Conservation (phyloP, 75 land plant species). For the Larix kaempferi region DNA sequence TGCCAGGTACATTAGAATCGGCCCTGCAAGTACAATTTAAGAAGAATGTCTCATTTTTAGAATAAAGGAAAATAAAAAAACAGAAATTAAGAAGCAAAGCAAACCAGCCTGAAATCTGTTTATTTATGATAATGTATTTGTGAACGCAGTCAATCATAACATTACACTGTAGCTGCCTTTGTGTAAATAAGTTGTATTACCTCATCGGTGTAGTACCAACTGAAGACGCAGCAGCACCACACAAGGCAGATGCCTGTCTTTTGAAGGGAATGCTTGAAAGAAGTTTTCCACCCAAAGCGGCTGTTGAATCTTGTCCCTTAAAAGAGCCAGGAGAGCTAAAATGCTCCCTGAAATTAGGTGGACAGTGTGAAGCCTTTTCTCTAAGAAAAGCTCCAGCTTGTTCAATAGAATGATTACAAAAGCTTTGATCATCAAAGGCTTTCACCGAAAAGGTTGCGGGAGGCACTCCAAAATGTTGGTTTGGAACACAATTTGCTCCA, state of each 20-base stretch:
- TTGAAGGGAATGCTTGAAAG: neutral
- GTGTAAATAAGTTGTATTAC: neutral
- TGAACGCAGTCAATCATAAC: neutral
- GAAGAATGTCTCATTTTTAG: neutral
- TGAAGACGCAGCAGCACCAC: neutral
- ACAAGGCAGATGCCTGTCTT: slow-evolving; percentile 1
- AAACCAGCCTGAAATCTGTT: too few species aligned
- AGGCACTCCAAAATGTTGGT: slow-evolving; percentile 8
- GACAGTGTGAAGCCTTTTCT: neutral
- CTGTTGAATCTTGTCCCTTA: neutral
- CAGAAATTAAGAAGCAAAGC: neutral
- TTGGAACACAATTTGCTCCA: slow-evolving; percentile 3
- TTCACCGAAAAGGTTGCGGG: neutral
- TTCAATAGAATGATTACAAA: neutral
- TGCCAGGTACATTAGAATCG: slow-evolving; percentile 1
- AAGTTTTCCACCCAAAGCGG: neutral
- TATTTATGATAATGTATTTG: neutral
- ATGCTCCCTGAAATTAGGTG: neutral
- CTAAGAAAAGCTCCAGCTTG: neutral
- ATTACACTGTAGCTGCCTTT: neutral
- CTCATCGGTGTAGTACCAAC: neutral
- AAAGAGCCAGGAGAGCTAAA: neutral
- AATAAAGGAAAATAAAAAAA: neutral
- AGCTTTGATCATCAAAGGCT: neutral
- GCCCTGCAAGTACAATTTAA: slow-evolving; percentile 7